Evolutionary conservation across 345 rosid genomes (phyloP), one percentile per base, ranked within the genome.

Genomic region (Brassica incana): DNA sequence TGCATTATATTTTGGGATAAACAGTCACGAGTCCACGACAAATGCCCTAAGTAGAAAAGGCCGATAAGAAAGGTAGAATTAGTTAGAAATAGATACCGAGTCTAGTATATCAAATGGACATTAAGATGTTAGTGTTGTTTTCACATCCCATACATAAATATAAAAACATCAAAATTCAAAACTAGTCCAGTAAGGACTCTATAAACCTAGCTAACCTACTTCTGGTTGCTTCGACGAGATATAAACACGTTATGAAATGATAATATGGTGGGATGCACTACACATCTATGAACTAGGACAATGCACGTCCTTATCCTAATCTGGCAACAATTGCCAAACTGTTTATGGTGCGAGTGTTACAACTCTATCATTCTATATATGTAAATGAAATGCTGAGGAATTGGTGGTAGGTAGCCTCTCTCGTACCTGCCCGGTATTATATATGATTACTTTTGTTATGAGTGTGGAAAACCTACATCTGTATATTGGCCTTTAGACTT

Each of bases 41-140:
- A 29, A 29, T 29, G 30, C 50, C 71, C 60, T 59, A 58, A 73
- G 78, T 48, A 43, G 56, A 60, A 78, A 78, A 48, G 56, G 78
- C 77, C 69, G 78, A 78, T 77, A 78, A 67, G 78, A 73, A 43
- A 43, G 20, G 56, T 67, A 36, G 5, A 35, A 40, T 79, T 79
- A 67, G 78, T 67, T 79, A 35, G 38, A 35, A 35, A 35, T 35
- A 35, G 6, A 35, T 35, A 35, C 38, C 38, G 6, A 35, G 38
- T 35, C 8, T 35, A 35, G 38, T 35, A 27, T 54, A 40, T 52
- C 82, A 59, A 58, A 48, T 72, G 18, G 23, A 63, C 67, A 78
- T 72, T 78, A 78, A 72, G 62, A 36, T 77, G 69, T 12, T 12
- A 35, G 38, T 5, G 33, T 25, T 14, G 25, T 29, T 59, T 76